Evolutionary conservation across 257 asterid genomes (phyloP), one percentile per base, ranked within the genome.

Genomic region (Plantago elongata): DNA sequence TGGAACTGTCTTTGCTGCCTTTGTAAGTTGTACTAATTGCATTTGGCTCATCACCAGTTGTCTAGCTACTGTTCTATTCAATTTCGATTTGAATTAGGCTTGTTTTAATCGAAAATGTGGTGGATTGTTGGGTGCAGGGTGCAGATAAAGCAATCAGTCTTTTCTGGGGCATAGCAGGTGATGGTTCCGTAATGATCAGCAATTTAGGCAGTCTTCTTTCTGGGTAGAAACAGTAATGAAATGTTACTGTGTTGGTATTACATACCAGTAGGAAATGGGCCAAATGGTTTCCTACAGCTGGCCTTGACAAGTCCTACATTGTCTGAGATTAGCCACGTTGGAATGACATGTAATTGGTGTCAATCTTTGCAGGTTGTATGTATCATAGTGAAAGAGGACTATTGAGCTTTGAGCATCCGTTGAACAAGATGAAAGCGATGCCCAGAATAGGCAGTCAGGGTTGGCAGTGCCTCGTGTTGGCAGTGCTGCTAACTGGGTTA

Each of bases 391-490:
- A 79, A 51, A 65, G 86, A 63, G 99, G 99, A 51, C 57, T 89
- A 70, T 76, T 73, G 69, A 93, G 96, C 95, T 93, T 77, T 54
- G 99, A 93, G 81, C 96, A 89, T 59, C 99, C 99, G 40, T 78
- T 63, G 77, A 73, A 85, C 66, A 84, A 82, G 88, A 76, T 93
- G 96, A 93, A 85, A 64, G 95, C 99, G 2, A 81, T 93, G 95
- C 95, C 99, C 0, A 85, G 99, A 70, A 72, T 89, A 42, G 97
- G 89, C 46, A 93, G 99, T 64, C 95, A 93, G 66, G 99, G 99
- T 43, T n/a, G n/a, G n/a, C n/a, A n/a, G n/a, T 93, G 88, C 97
- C 97, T 6, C 76, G 99, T n/a, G 97, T 93, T 34, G 99, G 99
- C 54, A 93, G 99, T 69, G 79, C 81, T 47, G 94, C 95, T 63